Base-by-base conservation (phyloP, 1,284 basidiomycete species). In the Marasmius oreades region DNA sequence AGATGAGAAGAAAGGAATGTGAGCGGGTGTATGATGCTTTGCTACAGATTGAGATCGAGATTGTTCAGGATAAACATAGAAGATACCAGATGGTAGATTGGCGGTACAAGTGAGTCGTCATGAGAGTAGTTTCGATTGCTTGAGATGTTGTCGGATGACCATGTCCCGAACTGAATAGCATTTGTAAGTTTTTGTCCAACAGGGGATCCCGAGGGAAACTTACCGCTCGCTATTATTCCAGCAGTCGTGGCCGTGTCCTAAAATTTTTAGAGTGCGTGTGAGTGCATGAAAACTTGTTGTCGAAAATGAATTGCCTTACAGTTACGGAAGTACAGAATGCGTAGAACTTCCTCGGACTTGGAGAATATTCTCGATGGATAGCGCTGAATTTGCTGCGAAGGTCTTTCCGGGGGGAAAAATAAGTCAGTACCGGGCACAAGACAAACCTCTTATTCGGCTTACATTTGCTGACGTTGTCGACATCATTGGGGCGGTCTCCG, bases 301-400 rank as follows among this genome's bases (percentile, higher is more conserved):
- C 55, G 47, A 20, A 43, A 42, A 6, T 23, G 34, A 12, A 48
- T n/a, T 23, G 26, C 33, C 79, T 51, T 61, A 86, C 85, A 53
- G 88, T 91, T 34, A 91, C 87, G 18, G 85, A 88, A 16, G 89
- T 91, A 62, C 83, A 86, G 66, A 89, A 90, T 2, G 85, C 85
- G 64, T 91, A 91, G 63, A 90, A 91, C 65, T 88, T 89, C 53
- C 89, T 76, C 46, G 88, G 86, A 37, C 77, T 77, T 1, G 86
- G 87, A 8, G 88, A 90, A 66, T 88, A 85, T 67, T 90, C 86
- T 59, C 88, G 74, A 63, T 89, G 87, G 46, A 91, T 90, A 11
- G 86, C 88, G 59, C 78, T 84, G 63, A 91, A 91, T 66, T 91
- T 91, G 63, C 84, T 78, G 53, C 80, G 76, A 61, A 91, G 82